phyloP scores from a whole-genome alignment of 164 flowering plant genomes.

The Tetracentron sinense region DNA sequence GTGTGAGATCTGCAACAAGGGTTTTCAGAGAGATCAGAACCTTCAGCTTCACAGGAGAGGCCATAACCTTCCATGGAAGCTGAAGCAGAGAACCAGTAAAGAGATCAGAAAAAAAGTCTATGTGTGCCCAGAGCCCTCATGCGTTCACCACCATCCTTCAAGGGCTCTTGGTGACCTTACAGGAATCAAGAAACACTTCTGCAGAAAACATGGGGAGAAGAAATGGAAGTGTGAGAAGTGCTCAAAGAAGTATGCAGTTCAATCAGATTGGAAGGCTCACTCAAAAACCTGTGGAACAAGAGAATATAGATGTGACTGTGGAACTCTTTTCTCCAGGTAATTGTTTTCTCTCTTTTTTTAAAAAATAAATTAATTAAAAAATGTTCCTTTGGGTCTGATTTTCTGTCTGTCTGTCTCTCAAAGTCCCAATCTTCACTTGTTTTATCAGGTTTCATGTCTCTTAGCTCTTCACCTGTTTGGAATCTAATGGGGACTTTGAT shows the following conservation, averaged over 20 bases:
- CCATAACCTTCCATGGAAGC: constrained; percentile 95
- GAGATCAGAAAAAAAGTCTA: constrained; percentile 65
- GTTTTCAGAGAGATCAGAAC: constrained; percentile 95
- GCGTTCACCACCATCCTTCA: constrained; percentile 80
- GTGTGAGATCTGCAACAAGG: constrained; percentile 95
- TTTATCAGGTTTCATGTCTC: constrained; percentile 1
- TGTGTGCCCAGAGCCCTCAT: constrained; percentile 78
- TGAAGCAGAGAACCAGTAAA: constrained; percentile 65
- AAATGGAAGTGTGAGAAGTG: constrained; percentile 89
- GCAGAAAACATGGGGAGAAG: constrained; percentile 90
- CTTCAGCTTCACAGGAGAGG: constrained; percentile 95
- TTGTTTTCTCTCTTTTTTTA: no score
- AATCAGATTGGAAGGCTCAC: constrained; percentile 95
- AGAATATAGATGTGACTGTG: constrained; percentile 92
- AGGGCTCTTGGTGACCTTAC: constrained; percentile 99
- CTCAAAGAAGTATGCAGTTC: constrained; percentile 86
- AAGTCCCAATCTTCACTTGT: constrained; percentile 2
- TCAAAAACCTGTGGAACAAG: constrained; percentile 85
- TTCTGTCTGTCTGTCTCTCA: constrained; percentile 8
- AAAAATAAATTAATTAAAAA: no score
- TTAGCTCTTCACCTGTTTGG: constrained; percentile 9
- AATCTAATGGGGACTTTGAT: neutral
- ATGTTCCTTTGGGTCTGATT: constrained; percentile 13
- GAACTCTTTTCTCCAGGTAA: constrained; percentile 90
- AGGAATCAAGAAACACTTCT: constrained; percentile 90